Conservation (phyloP, 768 basidiomycete genomes). For the Tylopilus intermedius region DNA sequence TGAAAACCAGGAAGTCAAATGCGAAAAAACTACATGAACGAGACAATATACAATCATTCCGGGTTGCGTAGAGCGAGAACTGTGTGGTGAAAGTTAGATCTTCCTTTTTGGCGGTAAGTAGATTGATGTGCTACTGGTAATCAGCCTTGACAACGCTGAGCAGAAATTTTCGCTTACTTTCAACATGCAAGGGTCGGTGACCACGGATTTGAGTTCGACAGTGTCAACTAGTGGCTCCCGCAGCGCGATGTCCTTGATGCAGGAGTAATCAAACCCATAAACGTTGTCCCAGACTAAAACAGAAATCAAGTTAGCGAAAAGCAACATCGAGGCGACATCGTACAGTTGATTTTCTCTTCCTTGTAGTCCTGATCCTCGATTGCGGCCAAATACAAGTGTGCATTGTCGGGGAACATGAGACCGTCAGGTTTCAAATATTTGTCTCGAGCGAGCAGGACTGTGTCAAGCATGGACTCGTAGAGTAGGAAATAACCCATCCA, state of each 20-base stretch:
- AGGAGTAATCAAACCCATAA: conserved; percentile 98
- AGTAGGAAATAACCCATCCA: conserved; percentile 99
- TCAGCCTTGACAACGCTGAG: conserved; percentile 4
- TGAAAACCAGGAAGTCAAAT: conserved; percentile 28
- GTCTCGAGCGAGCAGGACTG: conserved; percentile 93
- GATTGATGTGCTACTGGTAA: conserved; percentile 70
- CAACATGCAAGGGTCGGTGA: conserved; percentile 85
- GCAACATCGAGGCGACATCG: not conserved
- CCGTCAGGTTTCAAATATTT: conserved; percentile 91
- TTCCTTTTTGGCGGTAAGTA: conserved; percentile 90
- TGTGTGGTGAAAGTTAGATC: conserved; percentile 82
- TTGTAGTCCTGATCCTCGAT: conserved; percentile 99
- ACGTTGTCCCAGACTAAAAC: conserved; percentile 95
- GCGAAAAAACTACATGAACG: not conserved
- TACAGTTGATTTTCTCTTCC: conserved; percentile 99
- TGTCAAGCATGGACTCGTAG: conserved; percentile 99
- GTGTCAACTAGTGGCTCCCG: conserved; percentile 97
- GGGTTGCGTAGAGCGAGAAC: conserved; percentile 75
- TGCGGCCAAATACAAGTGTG: conserved; percentile 87
- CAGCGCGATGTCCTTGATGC: conserved; percentile 97
- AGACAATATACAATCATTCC: conserved; percentile 80
- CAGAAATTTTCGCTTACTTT: conserved; percentile 49
- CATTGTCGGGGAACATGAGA: conserved; percentile 93
- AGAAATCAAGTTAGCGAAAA: conserved; percentile 1
- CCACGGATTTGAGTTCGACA: conserved; percentile 94